Evolutionary conservation across 2,329 filamentous ascomycete genomes (phyloP).

Genomic region (Penicillium glabrum): DNA sequence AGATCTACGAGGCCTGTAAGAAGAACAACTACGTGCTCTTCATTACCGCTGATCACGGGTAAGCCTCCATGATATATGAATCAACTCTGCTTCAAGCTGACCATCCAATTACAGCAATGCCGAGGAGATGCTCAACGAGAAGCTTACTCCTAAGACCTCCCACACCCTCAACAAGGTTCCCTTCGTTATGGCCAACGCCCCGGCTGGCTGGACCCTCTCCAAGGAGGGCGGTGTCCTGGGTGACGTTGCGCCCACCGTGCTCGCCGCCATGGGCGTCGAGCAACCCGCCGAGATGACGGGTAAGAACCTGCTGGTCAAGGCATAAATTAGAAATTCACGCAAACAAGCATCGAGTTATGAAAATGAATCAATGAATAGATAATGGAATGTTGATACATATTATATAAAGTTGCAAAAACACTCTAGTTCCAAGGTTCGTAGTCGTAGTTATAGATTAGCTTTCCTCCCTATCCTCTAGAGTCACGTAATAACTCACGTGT

Average conservation of each 20-base stretch:
- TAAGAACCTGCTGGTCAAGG: conserved; percentile 75
- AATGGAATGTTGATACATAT: conserved; percentile 21
- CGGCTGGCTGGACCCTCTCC: conserved; percentile 82
- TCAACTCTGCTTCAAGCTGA: conserved; percentile 19
- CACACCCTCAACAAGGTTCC: conserved; percentile 98
- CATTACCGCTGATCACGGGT: conserved; percentile 93
- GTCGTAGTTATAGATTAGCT: neutral
- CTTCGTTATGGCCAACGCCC: conserved; percentile 96
- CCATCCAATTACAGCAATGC: conserved; percentile 62
- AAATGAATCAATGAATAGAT: conserved; percentile 26
- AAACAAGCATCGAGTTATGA: conserved; percentile 18
- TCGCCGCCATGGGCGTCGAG: conserved; percentile 85
- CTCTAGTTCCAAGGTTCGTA: neutral
- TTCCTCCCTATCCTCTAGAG: neutral
- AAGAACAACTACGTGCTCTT: conserved; percentile 90
- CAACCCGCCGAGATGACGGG: conserved; percentile 94
- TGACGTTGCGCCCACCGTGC: conserved; percentile 92
- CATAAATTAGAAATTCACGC: conserved; percentile 28
- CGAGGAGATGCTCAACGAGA: conserved; percentile 97
- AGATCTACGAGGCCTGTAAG: conserved; percentile 91
- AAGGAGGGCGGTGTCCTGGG: conserved; percentile 87
- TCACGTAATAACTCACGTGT: neutral
- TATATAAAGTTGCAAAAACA: neutral
- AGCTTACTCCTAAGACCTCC: conserved; percentile 95
- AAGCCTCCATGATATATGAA: conserved; percentile 30